Base-by-base conservation (phyloP, 768 basidiomycete species). In the Boletus sp. region DNA sequence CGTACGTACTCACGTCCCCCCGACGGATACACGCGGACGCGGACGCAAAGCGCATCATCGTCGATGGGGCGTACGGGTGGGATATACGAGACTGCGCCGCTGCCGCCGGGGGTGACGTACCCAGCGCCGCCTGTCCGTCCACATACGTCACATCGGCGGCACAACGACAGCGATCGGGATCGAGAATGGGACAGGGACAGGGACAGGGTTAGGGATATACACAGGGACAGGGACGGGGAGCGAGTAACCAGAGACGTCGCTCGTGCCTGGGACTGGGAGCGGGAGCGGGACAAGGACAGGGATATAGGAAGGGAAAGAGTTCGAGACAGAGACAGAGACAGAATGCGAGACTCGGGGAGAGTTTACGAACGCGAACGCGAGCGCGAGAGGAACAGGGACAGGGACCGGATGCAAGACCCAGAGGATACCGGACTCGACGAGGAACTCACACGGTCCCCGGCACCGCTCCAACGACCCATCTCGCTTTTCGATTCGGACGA, bases 401-500 rank as follows among this genome's bases (percentile, higher is more conserved):
- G 55, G 6, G 35, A 41, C 7, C 14, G 44, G 9, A 53, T 50
- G 1, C 39, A 7, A 12, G 55, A 67, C n/a, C 12, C 14, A 12
- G 66, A 54, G 30, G 55, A 56, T 14, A 48, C 41, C 7, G 62
- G 17, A 8, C 3, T 44, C 17, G 57, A 57, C 1, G 64, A 58
- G 18, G 65, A 57, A 11, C 28, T 48, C 36, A 59, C 61, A 17
- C 62, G 40, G 8, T 71, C 70, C 37, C 72, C 70, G 6, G 72
- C 70, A 14, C 56, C 71, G 15, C 61, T 72, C 0, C 57, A 57
- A 45, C 64, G 70, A 12, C 70, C 72, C 5, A 71, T 71, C 17
- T 71, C 70, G 20, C 62, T 73, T 3, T 73, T 71, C 2, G 68
- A 69, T 59, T 67, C 68, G 1, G 68, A 65, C 42, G 67, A 67